Percentiles rank a stretch among this genome's conserved stretches.
These are phyloP conservation scores for Fomitiporia mediterranea DNA, from an alignment of 1,284 basidiomycete genomes.

Conservation along the genomic window DNA sequence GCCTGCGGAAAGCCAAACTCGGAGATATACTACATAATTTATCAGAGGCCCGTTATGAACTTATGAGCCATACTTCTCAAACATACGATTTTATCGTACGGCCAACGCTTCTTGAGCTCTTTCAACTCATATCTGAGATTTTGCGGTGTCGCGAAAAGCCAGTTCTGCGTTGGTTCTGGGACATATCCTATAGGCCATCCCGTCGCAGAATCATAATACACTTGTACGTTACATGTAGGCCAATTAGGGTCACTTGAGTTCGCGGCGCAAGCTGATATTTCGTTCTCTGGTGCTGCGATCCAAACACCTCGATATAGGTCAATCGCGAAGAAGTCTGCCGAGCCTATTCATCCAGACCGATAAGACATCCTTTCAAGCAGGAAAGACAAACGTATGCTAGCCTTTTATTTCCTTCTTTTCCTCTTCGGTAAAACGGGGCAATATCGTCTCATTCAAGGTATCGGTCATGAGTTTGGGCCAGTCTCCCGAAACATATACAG, in stretches of 20 bases:
- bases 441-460: conserved; percentile 36
- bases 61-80: too few relatives aligned
- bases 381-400: conserved; percentile 15
- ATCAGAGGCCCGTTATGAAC: not conserved
- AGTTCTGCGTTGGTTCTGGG: conserved; percentile 35
- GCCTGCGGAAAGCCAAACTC: conserved; percentile 44
- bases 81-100: conserved; percentile 40
- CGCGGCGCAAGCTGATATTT: conserved; percentile 36
- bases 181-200: conserved; percentile 42
- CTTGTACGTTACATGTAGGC: conserved; percentile 38
- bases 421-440: conserved; percentile 41
- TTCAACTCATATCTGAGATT: conserved; percentile 33
- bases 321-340: conserved; percentile 46
- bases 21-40: conserved; percentile 35
- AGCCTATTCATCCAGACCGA: too few relatives aligned
- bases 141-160: conserved; percentile 42
- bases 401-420: conserved; percentile 39
- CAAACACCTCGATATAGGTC: conserved; percentile 40
- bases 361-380: too few relatives aligned
- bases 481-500: conserved; percentile 41
- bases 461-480: conserved; percentile 45
- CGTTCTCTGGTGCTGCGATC: conserved; percentile 36
- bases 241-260: conserved; percentile 39
- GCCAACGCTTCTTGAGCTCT: conserved; percentile 38
- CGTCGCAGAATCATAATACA: conserved; percentile 35